These are phyloP conservation scores for Umbelopsis isabellina DNA, from an alignment of 192 early-diverging fungal genomes.

Conservation along the genomic window DNA sequence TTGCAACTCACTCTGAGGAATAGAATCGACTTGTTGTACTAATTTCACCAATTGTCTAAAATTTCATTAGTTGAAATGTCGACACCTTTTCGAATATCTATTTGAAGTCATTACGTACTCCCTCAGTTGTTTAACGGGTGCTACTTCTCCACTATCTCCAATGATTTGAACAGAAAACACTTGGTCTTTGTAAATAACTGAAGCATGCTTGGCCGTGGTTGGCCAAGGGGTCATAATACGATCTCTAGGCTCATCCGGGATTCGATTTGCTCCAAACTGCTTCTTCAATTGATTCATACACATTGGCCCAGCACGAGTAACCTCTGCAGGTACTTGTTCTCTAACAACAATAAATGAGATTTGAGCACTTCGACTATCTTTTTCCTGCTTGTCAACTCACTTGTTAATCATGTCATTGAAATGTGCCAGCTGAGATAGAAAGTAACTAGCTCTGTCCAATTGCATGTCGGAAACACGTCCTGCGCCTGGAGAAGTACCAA, in stretches of 20 bases:
- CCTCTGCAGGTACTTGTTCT: constrained; percentile 67
- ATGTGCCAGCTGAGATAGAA: constrained; percentile 67
- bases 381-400: constrained; percentile 47
- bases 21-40: constrained; percentile 49
- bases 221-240: constrained; percentile 74
- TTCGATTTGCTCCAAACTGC: constrained; percentile 81
- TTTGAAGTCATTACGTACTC: constrained; percentile 26
- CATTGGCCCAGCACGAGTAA: constrained; percentile 68
- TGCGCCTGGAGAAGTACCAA: constrained; percentile 38
- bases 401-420: constrained; percentile 78
- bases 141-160: constrained; percentile 63
- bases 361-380: constrained; percentile 39
- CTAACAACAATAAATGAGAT: constrained; percentile 19
- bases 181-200: constrained; percentile 85
- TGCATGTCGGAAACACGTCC: constrained; percentile 74
- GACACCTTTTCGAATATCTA: background rate
- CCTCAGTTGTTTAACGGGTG: constrained; percentile 52
- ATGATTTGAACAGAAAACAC: constrained; percentile 84
- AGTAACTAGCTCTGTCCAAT: constrained; percentile 76
- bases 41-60: constrained; percentile 46
- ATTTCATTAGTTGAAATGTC: background rate
- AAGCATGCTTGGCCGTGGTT: constrained; percentile 74
- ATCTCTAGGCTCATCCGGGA: constrained; percentile 72
- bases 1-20: constrained; percentile 46
- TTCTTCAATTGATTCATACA: constrained; percentile 96